Conservation (phyloP, 202 grass and related monocot species). For the Carex arenaria region DNA sequence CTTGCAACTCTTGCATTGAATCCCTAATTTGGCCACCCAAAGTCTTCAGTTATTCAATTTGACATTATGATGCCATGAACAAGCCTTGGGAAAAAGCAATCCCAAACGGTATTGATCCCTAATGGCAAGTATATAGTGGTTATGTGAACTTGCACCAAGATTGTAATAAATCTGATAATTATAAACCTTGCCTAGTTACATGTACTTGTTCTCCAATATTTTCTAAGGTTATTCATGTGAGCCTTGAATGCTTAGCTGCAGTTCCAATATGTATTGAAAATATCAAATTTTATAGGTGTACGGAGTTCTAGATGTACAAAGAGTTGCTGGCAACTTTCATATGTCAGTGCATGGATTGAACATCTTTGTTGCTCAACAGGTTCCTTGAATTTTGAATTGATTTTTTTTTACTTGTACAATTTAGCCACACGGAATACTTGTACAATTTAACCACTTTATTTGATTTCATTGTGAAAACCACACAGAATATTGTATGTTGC, state of each 20-base stretch:
- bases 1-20: not conserved
- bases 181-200: not conserved
- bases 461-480: not conserved
- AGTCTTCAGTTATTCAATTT: not conserved
- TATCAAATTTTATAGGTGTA: constrained; percentile 61
- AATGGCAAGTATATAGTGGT: not conserved
- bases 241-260: not conserved
- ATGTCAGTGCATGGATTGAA: constrained; percentile 98
- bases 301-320: constrained; percentile 90
- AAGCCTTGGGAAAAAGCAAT: not conserved
- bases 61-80: not conserved
- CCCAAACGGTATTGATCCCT: not conserved
- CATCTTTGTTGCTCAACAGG: constrained; percentile 97
- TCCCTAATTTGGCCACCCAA: not conserved
- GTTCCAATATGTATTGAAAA: not conserved
- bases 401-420: not conserved
- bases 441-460: not conserved
- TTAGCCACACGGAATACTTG: not conserved
- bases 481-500: not conserved
- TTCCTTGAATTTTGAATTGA: constrained; percentile 41
- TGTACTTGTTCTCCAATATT: not conserved
- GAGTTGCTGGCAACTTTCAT: constrained; percentile 99
- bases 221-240: not conserved
- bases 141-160: not conserved
- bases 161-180: not conserved